phyloP scores from a whole-genome alignment of 495 filamentous ascomycete genomes.

The Aspergillus affinis region DNA sequence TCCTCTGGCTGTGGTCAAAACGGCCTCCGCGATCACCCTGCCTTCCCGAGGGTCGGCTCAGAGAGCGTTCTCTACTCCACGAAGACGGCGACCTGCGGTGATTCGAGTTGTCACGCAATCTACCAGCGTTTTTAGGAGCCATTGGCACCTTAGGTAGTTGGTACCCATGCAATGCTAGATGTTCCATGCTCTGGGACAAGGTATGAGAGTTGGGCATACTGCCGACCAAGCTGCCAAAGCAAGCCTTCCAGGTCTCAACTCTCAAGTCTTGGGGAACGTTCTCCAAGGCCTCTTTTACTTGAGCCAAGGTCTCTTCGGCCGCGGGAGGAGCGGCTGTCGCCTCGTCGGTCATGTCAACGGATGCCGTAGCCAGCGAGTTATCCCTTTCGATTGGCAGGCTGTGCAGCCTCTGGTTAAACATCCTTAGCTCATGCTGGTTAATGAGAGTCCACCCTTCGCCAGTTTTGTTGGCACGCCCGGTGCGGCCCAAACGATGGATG shows the following conservation, averaged over 20 bases:
- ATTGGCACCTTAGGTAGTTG: conserved; percentile 49
- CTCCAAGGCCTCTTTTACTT: conserved; percentile 36
- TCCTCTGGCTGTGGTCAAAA: too few species aligned
- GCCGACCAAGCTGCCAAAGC: conserved; percentile 39
- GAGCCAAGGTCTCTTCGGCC: conserved; percentile 33
- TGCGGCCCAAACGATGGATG: conserved; percentile 73
- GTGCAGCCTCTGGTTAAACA: conserved; percentile 49
- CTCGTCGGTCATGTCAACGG: conserved; percentile 50
- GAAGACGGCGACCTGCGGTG: too few species aligned
- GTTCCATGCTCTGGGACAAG: too few species aligned
- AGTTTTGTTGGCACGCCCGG: conserved; percentile 68
- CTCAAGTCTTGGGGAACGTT: conserved; percentile 41
- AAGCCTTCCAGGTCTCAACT: conserved; percentile 51
- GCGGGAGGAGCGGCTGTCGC: conserved; percentile 22
- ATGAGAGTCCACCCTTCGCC: conserved; percentile 82
- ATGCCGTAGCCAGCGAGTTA: conserved; percentile 48
- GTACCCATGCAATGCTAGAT: conserved; percentile 60
- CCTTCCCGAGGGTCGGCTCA: too few species aligned
- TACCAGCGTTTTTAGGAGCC: too few species aligned
- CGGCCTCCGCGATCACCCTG: too few species aligned
- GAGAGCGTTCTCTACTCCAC: too few species aligned
- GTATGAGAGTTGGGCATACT: too few species aligned
- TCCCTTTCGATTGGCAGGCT: conserved; percentile 66
- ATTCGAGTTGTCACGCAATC: too few species aligned
- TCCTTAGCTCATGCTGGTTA: conserved; percentile 54